Evolutionary conservation across 345 rosid species (phyloP).

Genomic region (Kernera saxatilis): DNA sequence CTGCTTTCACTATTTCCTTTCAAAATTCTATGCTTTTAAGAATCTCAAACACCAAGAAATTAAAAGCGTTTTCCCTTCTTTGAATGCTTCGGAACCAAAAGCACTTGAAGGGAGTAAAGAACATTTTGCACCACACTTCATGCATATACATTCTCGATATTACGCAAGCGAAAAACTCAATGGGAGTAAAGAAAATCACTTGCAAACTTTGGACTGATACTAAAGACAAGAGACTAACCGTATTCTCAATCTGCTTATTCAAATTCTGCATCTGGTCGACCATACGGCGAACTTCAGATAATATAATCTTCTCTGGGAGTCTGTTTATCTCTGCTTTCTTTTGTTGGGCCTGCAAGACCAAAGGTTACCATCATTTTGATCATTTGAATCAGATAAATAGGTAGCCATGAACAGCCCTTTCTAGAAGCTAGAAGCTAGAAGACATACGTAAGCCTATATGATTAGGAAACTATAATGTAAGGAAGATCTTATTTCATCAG

Average conservation of each 20-base stretch:
- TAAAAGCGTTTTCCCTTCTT: not conserved
- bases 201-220: not conserved
- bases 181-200: not conserved
- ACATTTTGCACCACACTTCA: not conserved
- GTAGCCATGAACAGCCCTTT: not conserved
- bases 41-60: not conserved
- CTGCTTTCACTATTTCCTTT: not conserved
- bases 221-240: conserved; percentile 42
- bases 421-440: not conserved
- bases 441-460: not conserved
- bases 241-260: conserved; percentile 77
- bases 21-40: not conserved
- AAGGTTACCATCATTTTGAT: conserved; percentile 1
- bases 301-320: conserved; percentile 72
- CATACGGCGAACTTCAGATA: conserved; percentile 80
- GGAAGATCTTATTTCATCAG: not conserved
- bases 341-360: conserved; percentile 56
- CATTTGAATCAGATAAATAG: not conserved
- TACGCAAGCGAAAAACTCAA: not conserved
- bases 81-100: not conserved
- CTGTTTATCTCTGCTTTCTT: conserved; percentile 60
- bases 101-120: not conserved
- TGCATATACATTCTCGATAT: not conserved
- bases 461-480: not conserved
- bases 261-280: conserved; percentile 85